Conservation (phyloP, 2,329 filamentous ascomycete species). For the Botrytis byssoidea region DNA sequence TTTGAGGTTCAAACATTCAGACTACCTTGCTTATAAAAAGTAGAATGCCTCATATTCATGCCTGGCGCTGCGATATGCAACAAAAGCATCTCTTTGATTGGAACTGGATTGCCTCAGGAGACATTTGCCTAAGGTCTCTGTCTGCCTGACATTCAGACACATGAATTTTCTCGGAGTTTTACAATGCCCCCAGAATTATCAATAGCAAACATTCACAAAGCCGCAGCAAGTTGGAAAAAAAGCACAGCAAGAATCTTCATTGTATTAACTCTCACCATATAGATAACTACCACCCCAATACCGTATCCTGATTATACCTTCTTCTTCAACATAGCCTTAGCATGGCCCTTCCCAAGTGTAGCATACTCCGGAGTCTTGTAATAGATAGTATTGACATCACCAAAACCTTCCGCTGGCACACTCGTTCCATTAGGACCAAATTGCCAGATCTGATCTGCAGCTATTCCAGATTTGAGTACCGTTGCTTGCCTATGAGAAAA, state of each 20-base stretch:
- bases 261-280: not conserved
- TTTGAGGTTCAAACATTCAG: not conserved
- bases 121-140: not conserved
- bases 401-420: constrained; percentile 23
- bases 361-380: constrained; percentile 30
- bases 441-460: constrained; percentile 36
- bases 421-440: constrained; percentile 30
- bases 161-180: not conserved
- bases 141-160: not conserved
- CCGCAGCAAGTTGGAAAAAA: not conserved
- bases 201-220: not conserved
- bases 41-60: constrained; percentile 9
- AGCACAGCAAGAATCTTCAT: not conserved
- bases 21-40: not conserved
- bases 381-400: constrained; percentile 34
- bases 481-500: constrained; percentile 27
- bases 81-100: constrained; percentile 4
- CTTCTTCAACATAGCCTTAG: constrained; percentile 30
- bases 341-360: constrained; percentile 30
- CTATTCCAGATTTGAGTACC: constrained; percentile 29
- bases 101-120: not conserved
- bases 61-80: constrained; percentile 4
- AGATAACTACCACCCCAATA: not conserved
- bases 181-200: not conserved
- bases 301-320: constrained; percentile 16